These are phyloP conservation scores for Malassezia nana DNA, from an alignment of 1,284 basidiomycete species.

Conservation along the genomic window DNA sequence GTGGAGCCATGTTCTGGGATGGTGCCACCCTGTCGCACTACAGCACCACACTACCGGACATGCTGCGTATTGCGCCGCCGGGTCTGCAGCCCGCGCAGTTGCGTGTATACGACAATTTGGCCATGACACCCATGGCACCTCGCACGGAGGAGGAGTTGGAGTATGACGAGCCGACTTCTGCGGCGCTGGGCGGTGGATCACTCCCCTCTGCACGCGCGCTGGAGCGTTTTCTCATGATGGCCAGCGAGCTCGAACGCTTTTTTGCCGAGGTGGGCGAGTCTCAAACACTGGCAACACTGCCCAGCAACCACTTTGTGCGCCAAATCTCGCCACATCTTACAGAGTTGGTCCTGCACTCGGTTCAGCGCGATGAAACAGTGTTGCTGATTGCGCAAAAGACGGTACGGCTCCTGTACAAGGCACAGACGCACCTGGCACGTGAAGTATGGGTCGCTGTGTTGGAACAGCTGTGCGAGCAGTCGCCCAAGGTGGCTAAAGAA, in stretches of 20 bases:
- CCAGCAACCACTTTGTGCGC: constrained; percentile 75
- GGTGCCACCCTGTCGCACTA: constrained; percentile 57
- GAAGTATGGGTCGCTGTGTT: constrained; percentile 69
- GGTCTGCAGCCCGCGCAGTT: constrained; percentile 75
- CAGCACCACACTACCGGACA: constrained; percentile 71
- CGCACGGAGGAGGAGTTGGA: constrained; percentile 8
- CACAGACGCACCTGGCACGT: constrained; percentile 31
- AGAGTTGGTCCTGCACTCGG: constrained; percentile 64
- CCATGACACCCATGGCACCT: constrained; percentile 17
- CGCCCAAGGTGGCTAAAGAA: constrained; percentile 87
- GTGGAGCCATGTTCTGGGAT: constrained; percentile 37
- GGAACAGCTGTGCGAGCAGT: constrained; percentile 76
- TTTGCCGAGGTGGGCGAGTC: constrained; percentile 29
- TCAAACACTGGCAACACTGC: constrained; percentile 35
- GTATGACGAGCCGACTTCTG: constrained; percentile 3
- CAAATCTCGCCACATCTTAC: constrained; percentile 71
- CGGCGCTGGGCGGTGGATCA: constrained; percentile 9
- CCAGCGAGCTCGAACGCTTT: constrained; percentile 39
- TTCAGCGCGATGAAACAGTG: constrained; percentile 72
- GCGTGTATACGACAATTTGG: constrained; percentile 89
- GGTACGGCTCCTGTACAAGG: constrained; percentile 53
- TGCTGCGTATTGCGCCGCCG: constrained; percentile 70
- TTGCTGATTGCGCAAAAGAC: constrained; percentile 88
- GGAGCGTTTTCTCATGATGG: constrained; percentile 45
- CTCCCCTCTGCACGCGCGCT: constrained; percentile 32